A percentile compares a stretch with the other conserved stretches of the same genome.
Conservation (phyloP, 1,139 yeast genomes). For the Pichia sp. region DNA sequence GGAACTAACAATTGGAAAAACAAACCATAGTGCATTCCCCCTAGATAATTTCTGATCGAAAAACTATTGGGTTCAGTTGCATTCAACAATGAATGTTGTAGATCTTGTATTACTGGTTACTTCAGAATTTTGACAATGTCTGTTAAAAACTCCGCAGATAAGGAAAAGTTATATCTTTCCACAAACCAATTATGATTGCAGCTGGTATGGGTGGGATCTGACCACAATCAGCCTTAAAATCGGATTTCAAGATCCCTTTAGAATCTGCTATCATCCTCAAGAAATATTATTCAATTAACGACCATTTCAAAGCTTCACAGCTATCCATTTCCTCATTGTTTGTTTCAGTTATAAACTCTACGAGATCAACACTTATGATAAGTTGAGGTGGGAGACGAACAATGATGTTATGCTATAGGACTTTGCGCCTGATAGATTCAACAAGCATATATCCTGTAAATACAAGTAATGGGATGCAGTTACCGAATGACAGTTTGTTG, state of each 20-base stretch:
- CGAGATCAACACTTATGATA: slow-evolving; percentile 18
- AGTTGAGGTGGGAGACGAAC: slow-evolving; percentile 17
- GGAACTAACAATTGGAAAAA: slow-evolving; percentile 88
- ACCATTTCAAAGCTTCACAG: slow-evolving; percentile 29
- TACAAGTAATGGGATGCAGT: slow-evolving; percentile 32
- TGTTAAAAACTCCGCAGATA: slow-evolving; percentile 56
- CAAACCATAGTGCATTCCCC: slow-evolving; percentile 88
- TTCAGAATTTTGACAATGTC: slow-evolving; percentile 90
- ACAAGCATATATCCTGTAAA: slow-evolving; percentile 35
- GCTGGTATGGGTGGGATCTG: slow-evolving; percentile 98
- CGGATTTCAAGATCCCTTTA: slow-evolving; percentile 77
- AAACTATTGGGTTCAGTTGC: slow-evolving; percentile 98
- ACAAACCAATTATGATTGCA: slow-evolving; percentile 98
- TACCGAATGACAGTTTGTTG: slow-evolving; percentile 49
- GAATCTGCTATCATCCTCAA: slow-evolving; percentile 77
- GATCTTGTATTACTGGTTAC: slow-evolving; percentile 96
- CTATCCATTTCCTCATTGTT: slow-evolving; percentile 44
- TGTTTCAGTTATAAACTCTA: slow-evolving; percentile 26
- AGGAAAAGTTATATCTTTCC: slow-evolving; percentile 84
- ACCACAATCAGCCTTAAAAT: slow-evolving; percentile 84
- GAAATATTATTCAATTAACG: slow-evolving; percentile 31
- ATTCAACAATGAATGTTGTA: slow-evolving; percentile 96
- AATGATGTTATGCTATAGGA: slow-evolving; percentile 45
- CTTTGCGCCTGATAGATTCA: slow-evolving; percentile 56
- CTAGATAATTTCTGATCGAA: slow-evolving; percentile 92